Base-by-base conservation (phyloP, 495 filamentous ascomycete genomes). In the Penicillium roqueforti region DNA sequence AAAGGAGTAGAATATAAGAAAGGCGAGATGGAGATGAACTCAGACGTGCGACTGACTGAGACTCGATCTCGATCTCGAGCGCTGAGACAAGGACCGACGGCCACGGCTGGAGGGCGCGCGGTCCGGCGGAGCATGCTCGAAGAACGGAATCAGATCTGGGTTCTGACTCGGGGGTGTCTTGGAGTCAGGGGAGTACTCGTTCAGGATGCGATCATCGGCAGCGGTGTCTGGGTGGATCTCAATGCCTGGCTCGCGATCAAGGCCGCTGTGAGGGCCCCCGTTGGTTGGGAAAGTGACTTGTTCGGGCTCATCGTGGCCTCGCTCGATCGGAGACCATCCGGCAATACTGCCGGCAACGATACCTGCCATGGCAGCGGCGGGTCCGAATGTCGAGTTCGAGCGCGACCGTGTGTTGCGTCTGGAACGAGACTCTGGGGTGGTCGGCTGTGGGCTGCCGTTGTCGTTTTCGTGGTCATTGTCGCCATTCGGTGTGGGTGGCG, bases 281-380 rank as follows among this genome's bases (percentile, higher is more conserved):
- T 54, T 59, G 1, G 74, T 69, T 0, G 76, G 64, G 59, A 84
- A 83, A 9, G 70, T 73, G 54, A 77, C 62, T 0, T 77, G 75
- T 36, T 81, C 81, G n/a, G 67, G 68, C 25, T 80, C 81, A 25
- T 67, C 74, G 18, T 74, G 67, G 16, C 62, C 58, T 20, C 80
- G 75, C 50, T 91, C 89, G 50, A 93, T 87, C 0, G 91, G 91
- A 44, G 90, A 95, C 90, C 89, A 95, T 38, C 89, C 89, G 31
- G 83, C 89, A 44, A 96, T 84, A 69, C 86, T 87, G 47, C 89
- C 90, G 32, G 91, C 91, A 52, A 96, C 84, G 44, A 96, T 83
- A 56, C 91, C 91, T 22, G 91, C 86, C 89, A 80, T 77, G 31
- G 91, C 89, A 28, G 88, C 84, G 4, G 89, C 87, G 2, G 89